phyloP scores from a whole-genome alignment of 2,329 filamentous ascomycete genomes.

The Saccharata proteae region DNA sequence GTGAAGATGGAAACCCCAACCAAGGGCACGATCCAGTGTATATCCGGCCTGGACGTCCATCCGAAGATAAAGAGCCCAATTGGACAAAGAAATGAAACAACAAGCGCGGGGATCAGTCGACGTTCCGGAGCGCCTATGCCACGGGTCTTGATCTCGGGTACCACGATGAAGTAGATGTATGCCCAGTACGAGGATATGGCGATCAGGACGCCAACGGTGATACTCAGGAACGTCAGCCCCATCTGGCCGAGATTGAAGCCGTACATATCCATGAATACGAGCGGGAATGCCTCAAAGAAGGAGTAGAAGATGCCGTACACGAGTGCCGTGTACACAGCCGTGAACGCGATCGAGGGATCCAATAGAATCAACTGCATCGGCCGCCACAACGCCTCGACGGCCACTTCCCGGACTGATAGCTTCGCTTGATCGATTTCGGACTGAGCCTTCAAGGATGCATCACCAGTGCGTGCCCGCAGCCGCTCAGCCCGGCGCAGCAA shows the following conservation, averaged over 20 bases:
- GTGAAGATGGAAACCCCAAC: slow-evolving; percentile 31
- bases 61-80: slow-evolving; percentile 23
- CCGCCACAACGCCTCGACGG: slow-evolving; percentile 15
- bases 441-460: slow-evolving; percentile 43
- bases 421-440: slow-evolving; percentile 50
- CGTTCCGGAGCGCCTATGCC: slow-evolving; percentile 18
- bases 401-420: slow-evolving; percentile 35
- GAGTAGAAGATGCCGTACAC: slow-evolving; percentile 14
- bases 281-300: slow-evolving; percentile 20
- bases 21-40: slow-evolving; percentile 29
- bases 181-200: slow-evolving; percentile 13
- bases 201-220: slow-evolving; percentile 18
- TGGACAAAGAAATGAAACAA: slow-evolving; percentile 18
- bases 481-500: slow-evolving; percentile 16
- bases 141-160: slow-evolving; percentile 13
- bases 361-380: slow-evolving; percentile 35
- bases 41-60: slow-evolving; percentile 15
- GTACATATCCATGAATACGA: slow-evolving; percentile 30
- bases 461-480: slow-evolving; percentile 40
- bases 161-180: slow-evolving; percentile 14
- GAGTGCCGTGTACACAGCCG: slow-evolving; percentile 11
- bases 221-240: slow-evolving; percentile 21
- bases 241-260: slow-evolving; percentile 25
- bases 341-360: slow-evolving; percentile 21
- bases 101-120: slow-evolving; percentile 21